Evolutionary conservation across 192 early-diverging fungal genomes (phyloP), one percentile per base, ranked within the genome.

Genomic region (Podila epigama): DNA sequence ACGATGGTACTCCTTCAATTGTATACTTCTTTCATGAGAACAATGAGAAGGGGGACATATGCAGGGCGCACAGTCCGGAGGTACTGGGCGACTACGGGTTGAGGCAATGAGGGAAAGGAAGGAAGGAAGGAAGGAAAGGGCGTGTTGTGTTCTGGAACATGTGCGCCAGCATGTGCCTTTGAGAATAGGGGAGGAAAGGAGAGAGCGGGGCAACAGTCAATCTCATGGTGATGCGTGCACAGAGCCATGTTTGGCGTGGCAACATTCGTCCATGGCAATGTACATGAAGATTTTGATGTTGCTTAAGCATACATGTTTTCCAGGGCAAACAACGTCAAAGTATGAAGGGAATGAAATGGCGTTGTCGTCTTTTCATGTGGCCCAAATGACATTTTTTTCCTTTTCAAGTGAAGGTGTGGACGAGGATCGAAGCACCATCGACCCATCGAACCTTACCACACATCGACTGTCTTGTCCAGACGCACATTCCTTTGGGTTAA

Each of bases 201-300:
- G 5, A 44, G 41, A 22, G 44, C 25, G n/a, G n/a, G n/a, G n/a
- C n/a, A n/a, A n/a, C n/a, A n/a, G n/a, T n/a, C n/a, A n/a, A n/a
- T n/a, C n/a, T n/a, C n/a, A n/a, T n/a, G n/a, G 44, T 22, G 44
- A 48, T 48, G n/a, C n/a, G 44, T 48, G 44, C 44, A 48, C 44
- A 22, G 44, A 48, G 44, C 44, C 44, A 22, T 25, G 25, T 10
- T 25, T 18, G 44, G 25, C 7, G 44, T n/a, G 40, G 40, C 40
- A 41, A 41, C 40, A 41, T 8, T 16, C 40, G 8, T 8, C 40
- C 44, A 48, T 22, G 25, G 18, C 15, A 44, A 48, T 16, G 25
- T 22, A 48, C 44, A 48, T 48, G 44, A 48, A 48, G 10, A 41
- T 8, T 11, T 11, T 11, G 40, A 41, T n/a, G n/a, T n/a, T n/a